Base-by-base conservation (phyloP, 23 red algal genomes). In the Gracilariopsis chorda region DNA sequence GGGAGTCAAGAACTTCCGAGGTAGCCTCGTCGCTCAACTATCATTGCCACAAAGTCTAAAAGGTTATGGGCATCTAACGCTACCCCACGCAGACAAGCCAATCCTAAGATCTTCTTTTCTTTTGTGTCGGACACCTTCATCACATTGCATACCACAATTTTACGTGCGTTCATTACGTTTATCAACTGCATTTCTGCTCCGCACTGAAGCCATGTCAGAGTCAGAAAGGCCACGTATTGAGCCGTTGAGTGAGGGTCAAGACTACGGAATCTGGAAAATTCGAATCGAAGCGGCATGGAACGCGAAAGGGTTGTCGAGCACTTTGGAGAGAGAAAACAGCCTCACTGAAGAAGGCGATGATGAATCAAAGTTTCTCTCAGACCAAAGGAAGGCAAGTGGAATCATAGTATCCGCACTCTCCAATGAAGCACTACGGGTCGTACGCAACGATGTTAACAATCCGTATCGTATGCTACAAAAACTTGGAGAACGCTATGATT, bases 391-490 rank as follows among this genome's bases (percentile, higher is more conserved):
- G 58, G 77, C 77, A 7, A 82, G 77, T 33, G 43, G 9, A 6
- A 46, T 55, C 44, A 80, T 55, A 11, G 49, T 80, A 29, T 55
- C 75, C 4, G 75, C 42, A 20, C 43, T 80, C 41, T 51, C 28
- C 7, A 46, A 53, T 53, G 32, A 80, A 44, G 43, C 75, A 10
- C 41, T 80, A 11, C 75, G 8, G 8, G 75, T 80, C 25, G 45
- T 80, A 55, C 41, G 75, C 2, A 59, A 34, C 23, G 49, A 49
- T 12, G 55, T 82, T 58, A 23, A 51, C 10, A 82, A 82, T 35
- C 77, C 77, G 25, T 82, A 21, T 40, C 24, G 20, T 33, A 82
- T 82, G 77, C 14, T 82, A 6, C 12, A 43, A 20, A 82, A 82
- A 21, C 28, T 82, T 19, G 47, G 48, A n/a, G 77, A 44, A 28